A percentile compares a stretch with the other conserved stretches of the same genome.
Conservation (phyloP, 805 yeast species). For the Scheffersomyces amazonensis region DNA sequence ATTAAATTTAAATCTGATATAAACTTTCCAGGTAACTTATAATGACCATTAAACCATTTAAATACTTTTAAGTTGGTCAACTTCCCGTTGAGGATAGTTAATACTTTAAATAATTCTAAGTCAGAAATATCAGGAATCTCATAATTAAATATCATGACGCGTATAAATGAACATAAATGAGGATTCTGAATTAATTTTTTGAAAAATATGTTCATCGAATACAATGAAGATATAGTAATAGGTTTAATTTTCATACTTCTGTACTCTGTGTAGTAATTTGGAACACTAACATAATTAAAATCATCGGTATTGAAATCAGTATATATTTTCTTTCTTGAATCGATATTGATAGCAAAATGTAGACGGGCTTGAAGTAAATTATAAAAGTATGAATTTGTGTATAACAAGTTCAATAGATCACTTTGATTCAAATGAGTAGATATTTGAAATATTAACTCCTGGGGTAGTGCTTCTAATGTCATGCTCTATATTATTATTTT, state of each 20-base stretch:
- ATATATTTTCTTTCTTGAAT: conserved; percentile 2
- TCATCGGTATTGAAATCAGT: not conserved
- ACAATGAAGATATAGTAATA: conserved; percentile 11
- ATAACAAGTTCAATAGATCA: conserved; percentile 12
- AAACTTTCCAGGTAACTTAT: conserved; percentile 12
- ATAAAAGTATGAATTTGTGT: conserved; percentile 8
- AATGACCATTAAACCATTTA: conserved; percentile 15
- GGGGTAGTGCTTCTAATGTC: conserved; percentile 17
- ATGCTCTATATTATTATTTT: not conserved
- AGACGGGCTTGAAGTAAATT: conserved; percentile 5
- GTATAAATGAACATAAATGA: conserved; percentile 10
- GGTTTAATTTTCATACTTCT: not conserved
- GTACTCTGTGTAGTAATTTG: not conserved
- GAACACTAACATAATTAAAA: not conserved
- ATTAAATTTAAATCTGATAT: conserved; percentile 11
- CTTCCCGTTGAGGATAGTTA: not conserved
- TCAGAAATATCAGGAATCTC: conserved; percentile 24
- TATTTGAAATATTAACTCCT: conserved; percentile 15
- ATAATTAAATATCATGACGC: conserved; percentile 9
- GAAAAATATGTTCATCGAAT: conserved; percentile 15
- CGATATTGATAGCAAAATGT: conserved; percentile 7
- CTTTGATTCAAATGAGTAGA: conserved; percentile 9
- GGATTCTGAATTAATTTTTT: conserved; percentile 11
- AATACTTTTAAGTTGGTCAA: conserved; percentile 12
- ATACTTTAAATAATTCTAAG: conserved; percentile 4